Base-by-base conservation (phyloP, 441 rosid genomes). In the Brassica balearica region DNA sequence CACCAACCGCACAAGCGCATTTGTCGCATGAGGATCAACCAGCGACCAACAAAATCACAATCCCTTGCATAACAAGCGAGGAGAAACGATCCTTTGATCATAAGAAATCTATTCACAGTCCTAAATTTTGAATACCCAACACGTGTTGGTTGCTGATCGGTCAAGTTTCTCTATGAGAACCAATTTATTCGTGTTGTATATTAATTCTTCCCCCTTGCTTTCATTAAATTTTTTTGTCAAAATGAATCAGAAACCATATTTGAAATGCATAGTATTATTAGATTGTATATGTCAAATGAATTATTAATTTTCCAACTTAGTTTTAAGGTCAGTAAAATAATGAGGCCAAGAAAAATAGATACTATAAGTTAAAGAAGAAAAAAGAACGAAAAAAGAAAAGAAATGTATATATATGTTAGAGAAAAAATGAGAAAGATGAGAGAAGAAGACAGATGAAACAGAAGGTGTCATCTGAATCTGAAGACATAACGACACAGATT, bases 401-500 rank as follows among this genome's bases (percentile, higher is more conserved):
- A 34, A 34, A 34, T 34, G 0, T 34, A 34, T 8, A 51, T 25
- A 55, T 4, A 20, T 36, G 12, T 58, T 20, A 3, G 63, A 59
- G 36, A 36, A 8, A 36, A 36, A 36, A 36, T 8, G 10, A 36
- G 43, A 36, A 9, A 36, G 43, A 36, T 36, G 43, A 36, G 43
- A 32, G 36, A 32, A 62, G 12, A 77, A 65, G 74, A 78, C 82
- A 73, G 53, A 78, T 27, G 60, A 61, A 79, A n/a, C 65, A 51
- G 70, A 69, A 53, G 66, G 68, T 79, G 75, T 74, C 79, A 74
- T 74, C 76, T 80, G 82, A 80, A 74, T 64, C 76, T 74, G 79
- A 80, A 74, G 82, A 75, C 79, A 80, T 79, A 69, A 74, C 82
- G 79, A 80, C 82, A 74, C 75, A 80, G 82, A 80, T 80, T 80